A percentile compares a stretch with the other conserved stretches of the same genome.
These are phyloP conservation scores for Monosporozyma solicola DNA, from an alignment of 805 yeast genomes.

Conservation along the genomic window DNA sequence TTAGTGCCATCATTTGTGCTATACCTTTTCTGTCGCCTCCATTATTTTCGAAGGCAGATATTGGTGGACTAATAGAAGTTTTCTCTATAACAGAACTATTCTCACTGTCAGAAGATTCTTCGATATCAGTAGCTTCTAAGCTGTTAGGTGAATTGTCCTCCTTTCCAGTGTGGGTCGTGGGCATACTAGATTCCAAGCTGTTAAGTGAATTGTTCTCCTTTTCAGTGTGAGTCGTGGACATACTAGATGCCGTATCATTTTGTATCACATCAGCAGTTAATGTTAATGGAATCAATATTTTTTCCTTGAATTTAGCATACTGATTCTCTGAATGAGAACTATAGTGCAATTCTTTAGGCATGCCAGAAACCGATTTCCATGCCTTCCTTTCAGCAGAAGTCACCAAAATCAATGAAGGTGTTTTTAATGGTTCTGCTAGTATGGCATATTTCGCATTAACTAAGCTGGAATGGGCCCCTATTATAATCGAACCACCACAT, in stretches of 20 bases:
- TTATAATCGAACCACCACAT: slow-evolving; percentile 20
- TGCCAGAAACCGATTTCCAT: slow-evolving; percentile 10
- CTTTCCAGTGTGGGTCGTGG: no score
- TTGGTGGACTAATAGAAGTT: no score
- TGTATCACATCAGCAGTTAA: neutral
- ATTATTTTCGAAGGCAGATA: no score
- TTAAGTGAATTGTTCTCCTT: no score
- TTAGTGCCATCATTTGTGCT: no score
- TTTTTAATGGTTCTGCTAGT: slow-evolving; percentile 25
- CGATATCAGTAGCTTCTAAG: no score
- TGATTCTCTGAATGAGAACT: slow-evolving; percentile 14
- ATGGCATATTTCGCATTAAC: slow-evolving; percentile 15
- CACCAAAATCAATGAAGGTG: slow-evolving; percentile 21
- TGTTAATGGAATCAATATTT: slow-evolving; percentile 5
- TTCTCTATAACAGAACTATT: no score
- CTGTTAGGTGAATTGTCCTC: no score
- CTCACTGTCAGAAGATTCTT: no score
- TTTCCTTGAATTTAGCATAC: slow-evolving; percentile 10
- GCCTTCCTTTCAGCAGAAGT: slow-evolving; percentile 13
- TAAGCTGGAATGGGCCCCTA: slow-evolving; percentile 7
- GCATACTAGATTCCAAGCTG: no score
- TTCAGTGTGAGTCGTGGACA: no score
- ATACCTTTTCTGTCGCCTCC: no score
- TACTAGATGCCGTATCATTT: neutral
- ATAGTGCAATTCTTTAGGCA: slow-evolving; percentile 8